These are phyloP conservation scores for Endogone sp. DNA, from an alignment of 192 early-diverging fungal species.

Conservation along the genomic window DNA sequence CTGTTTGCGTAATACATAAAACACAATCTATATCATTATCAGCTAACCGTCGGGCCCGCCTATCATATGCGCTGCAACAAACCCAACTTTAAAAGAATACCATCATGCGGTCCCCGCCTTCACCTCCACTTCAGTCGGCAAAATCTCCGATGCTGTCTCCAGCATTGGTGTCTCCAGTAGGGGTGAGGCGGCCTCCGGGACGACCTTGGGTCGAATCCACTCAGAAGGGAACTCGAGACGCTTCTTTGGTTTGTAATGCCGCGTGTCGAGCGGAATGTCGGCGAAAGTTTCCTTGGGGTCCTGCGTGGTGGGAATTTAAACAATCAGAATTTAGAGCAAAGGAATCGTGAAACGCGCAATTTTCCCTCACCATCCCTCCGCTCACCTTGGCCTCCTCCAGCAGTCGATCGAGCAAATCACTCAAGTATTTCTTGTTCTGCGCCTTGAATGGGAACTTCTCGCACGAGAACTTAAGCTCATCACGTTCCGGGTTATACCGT, in stretches of 20 bases:
- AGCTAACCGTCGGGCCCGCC: too few species aligned
- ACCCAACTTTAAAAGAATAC: too few species aligned
- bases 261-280: constrained; percentile 56
- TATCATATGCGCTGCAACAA: too few species aligned
- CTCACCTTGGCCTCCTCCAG: constrained; percentile 56
- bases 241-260: constrained; percentile 43
- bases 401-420: constrained; percentile 42
- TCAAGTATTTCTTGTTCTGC: constrained; percentile 58
- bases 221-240: constrained; percentile 58
- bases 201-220: constrained; percentile 39
- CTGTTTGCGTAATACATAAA: too few species aligned
- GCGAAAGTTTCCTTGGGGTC: constrained; percentile 45
- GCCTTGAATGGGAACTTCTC: constrained; percentile 48
- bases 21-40: too few species aligned
- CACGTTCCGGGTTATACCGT: constrained; percentile 53
- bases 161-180: too few species aligned
- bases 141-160: background rate
- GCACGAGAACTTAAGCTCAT: constrained; percentile 49
- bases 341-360: background rate
- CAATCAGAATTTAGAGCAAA: background rate
- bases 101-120: background rate
- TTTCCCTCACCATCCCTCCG: background rate
- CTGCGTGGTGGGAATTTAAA: constrained; percentile 8
- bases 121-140: too few species aligned
- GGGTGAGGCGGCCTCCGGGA: too few species aligned